phyloP scores from a whole-genome alignment of 257 asterid species.

The Solanum paucissectum region DNA sequence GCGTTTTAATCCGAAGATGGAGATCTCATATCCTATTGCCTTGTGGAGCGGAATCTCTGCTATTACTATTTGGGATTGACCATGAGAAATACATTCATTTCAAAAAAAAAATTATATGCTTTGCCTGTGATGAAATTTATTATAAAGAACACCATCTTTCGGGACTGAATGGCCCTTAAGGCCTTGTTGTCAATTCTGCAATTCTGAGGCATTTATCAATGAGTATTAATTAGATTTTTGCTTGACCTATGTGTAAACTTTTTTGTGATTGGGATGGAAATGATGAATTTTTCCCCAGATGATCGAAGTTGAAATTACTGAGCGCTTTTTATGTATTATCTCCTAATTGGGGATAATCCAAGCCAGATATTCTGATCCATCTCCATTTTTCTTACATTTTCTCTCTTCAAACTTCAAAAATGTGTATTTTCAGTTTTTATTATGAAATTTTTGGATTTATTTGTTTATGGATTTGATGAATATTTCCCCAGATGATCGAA shows the following conservation, averaged over 20 bases:
- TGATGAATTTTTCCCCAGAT: constrained; percentile 94
- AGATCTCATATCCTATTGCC: constrained; percentile 74
- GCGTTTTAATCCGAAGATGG: constrained; percentile 10
- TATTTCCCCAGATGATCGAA: constrained; percentile 95
- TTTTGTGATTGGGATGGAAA: constrained; percentile 15
- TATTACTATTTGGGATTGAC: constrained; percentile 53
- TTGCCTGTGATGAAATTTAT: constrained; percentile 42
- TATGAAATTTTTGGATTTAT: not conserved
- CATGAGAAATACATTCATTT: constrained; percentile 46
- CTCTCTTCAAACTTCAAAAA: not conserved
- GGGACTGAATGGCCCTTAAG: constrained; percentile 56
- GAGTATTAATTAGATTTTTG: not conserved
- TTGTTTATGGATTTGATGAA: constrained; percentile 23
- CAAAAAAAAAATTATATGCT: not conserved
- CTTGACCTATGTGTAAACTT: too few species aligned
- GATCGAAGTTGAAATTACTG: constrained; percentile 89
- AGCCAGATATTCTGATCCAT: constrained; percentile 69
- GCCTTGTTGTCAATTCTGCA: constrained; percentile 57
- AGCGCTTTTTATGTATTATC: constrained; percentile 35
- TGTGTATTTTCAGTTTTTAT: not conserved
- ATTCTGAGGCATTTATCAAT: constrained; percentile 49
- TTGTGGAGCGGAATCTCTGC: constrained; percentile 55
- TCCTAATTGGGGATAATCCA: constrained; percentile 16
- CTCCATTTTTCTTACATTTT: too few species aligned
- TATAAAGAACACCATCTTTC: constrained; percentile 54